Conservation (phyloP, 768 basidiomycete species). For the Antrodiella citrinella region DNA sequence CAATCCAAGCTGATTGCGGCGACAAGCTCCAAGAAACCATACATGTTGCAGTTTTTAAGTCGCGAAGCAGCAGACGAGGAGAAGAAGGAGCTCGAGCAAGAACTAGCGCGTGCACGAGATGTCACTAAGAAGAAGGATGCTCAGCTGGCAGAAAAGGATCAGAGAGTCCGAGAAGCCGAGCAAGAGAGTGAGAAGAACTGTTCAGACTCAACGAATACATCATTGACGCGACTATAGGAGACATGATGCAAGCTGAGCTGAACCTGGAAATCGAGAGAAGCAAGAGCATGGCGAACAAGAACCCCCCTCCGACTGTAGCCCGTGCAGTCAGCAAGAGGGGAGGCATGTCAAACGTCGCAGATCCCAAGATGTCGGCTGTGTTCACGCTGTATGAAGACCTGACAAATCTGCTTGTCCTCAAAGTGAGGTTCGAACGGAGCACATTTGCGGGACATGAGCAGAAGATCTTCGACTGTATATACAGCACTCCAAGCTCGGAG, state of each 20-base stretch:
- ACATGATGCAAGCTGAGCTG: conserved; percentile 59
- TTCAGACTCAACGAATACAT: background rate
- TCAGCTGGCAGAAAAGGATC: conserved; percentile 34
- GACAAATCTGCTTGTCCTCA: conserved; percentile 68
- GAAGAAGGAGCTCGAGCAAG: conserved; percentile 42
- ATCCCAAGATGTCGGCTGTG: conserved; percentile 51
- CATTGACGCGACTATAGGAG: conserved; percentile 41
- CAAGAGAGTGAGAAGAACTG: conserved; percentile 29
- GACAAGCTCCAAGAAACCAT: conserved; percentile 37
- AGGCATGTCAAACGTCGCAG: conserved; percentile 31
- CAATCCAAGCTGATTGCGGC: conserved; percentile 46
- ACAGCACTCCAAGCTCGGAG: conserved; percentile 37
- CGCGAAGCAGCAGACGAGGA: conserved; percentile 70
- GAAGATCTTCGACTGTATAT: conserved; percentile 58
- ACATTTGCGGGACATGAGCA: conserved; percentile 40
- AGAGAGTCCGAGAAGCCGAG: conserved; percentile 37
- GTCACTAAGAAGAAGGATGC: conserved; percentile 35
- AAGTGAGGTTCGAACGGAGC: conserved; percentile 41
- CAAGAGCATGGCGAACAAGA: conserved; percentile 35
- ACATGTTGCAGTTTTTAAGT: conserved; percentile 59
- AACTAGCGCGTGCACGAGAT: conserved; percentile 36
- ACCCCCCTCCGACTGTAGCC: conserved; percentile 12
- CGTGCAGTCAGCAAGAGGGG: background rate
- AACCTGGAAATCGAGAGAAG: conserved; percentile 35
- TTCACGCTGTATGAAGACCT: conserved; percentile 81